Conservation (phyloP, 2,329 filamentous ascomycete species). For the Leptographium radiaticola region DNA sequence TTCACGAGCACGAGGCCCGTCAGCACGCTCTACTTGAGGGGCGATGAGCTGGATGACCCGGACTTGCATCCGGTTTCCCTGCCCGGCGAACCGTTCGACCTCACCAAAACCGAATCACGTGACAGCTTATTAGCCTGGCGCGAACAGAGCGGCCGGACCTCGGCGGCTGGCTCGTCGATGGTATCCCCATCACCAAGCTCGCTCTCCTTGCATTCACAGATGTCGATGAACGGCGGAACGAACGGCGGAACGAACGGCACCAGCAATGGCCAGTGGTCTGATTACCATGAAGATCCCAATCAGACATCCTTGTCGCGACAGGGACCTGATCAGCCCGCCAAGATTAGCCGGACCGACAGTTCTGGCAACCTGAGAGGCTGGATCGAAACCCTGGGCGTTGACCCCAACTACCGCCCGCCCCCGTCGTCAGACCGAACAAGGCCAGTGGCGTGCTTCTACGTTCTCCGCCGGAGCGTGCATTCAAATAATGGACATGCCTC, state of each 20-base stretch:
- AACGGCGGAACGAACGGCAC: constrained; percentile 19
- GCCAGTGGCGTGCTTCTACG: constrained; percentile 77
- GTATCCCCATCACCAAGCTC: constrained; percentile 56
- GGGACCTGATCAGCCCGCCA: constrained; percentile 39
- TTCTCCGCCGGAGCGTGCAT: constrained; percentile 42
- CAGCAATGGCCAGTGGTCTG: constrained; percentile 4
- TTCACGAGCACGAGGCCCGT: constrained; percentile 71
- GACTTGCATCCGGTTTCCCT: constrained; percentile 66
- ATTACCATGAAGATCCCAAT: constrained; percentile 6
- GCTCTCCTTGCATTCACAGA: constrained; percentile 46
- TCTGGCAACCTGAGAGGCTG: constrained; percentile 60
- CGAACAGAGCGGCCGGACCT: constrained; percentile 38
- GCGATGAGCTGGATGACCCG: constrained; percentile 66
- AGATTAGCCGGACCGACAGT: constrained; percentile 41
- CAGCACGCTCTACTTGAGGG: constrained; percentile 65
- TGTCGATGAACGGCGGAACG: constrained; percentile 36
- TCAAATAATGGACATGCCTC: constrained; percentile 12
- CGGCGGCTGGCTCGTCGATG: constrained; percentile 46
- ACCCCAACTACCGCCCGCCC: constrained; percentile 70
- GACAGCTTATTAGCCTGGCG: constrained; percentile 35
- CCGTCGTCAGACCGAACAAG: constrained; percentile 49
- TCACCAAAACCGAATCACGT: constrained; percentile 38
- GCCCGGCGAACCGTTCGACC: constrained; percentile 50
- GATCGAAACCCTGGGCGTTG: constrained; percentile 89
- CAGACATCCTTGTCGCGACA: constrained; percentile 30